These are phyloP conservation scores for Holtermanniella nyarrowii DNA, from an alignment of 768 basidiomycete genomes.

Conservation along the genomic window DNA sequence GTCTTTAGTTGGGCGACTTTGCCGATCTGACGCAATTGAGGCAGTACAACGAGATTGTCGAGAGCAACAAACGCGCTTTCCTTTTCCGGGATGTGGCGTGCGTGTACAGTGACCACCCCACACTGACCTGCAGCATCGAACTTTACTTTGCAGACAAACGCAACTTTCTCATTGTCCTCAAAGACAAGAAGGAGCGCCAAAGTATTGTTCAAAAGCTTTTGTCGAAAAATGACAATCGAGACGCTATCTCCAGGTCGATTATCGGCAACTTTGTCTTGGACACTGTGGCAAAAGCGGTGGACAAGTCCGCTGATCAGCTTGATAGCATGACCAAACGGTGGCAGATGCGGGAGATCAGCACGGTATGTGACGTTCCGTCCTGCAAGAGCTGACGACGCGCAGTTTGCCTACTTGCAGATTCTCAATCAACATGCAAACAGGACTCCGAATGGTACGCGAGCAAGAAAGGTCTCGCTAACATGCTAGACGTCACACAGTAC, in stretches of 20 bases:
- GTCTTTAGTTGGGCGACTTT: conserved; percentile 13
- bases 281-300: conserved; percentile 33
- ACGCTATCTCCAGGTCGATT: conserved; percentile 49
- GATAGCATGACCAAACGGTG: conserved; percentile 50
- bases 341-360: conserved; percentile 85
- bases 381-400: conserved; percentile 4
- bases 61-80: conserved; percentile 70
- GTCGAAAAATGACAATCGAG: conserved; percentile 46
- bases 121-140: conserved; percentile 54
- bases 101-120: conserved; percentile 34
- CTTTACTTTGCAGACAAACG: conserved; percentile 88
- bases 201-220: conserved; percentile 26
- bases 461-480: neutral
- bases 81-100: conserved; percentile 86
- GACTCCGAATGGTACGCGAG: conserved; percentile 58
- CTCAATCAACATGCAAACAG: conserved; percentile 86
- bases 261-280: conserved; percentile 38
- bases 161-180: conserved; percentile 72
- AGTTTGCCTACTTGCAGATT: conserved; percentile 84
- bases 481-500: conserved; percentile 72
- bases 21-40: conserved; percentile 42
- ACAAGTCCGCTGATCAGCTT: conserved; percentile 31
- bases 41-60: conserved; percentile 66
- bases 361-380: conserved; percentile 45
- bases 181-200: conserved; percentile 56